phyloP scores from a whole-genome alignment of 805 yeast species.

The Groenewaldozyma tartarivorans region DNA sequence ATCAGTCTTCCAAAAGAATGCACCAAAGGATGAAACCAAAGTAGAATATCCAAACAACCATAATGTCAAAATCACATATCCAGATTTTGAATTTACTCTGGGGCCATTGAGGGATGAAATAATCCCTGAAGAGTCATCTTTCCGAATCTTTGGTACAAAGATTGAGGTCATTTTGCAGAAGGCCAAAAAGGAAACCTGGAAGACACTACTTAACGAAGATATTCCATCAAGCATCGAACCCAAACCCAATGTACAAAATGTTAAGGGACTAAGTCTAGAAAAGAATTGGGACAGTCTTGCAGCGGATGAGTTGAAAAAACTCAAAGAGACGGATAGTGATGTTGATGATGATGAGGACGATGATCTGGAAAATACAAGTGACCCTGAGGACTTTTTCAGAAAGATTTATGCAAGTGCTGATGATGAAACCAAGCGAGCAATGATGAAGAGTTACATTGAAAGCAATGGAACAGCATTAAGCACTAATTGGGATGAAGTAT shows the following conservation, averaged over 20 bases:
- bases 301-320: slow-evolving; percentile 9
- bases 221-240: neutral
- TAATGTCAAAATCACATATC: slow-evolving; percentile 13
- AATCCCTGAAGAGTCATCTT: slow-evolving; percentile 35
- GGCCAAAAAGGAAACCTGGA: slow-evolving; percentile 14
- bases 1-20: slow-evolving; percentile 60
- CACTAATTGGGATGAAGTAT: slow-evolving; percentile 89
- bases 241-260: neutral
- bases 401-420: slow-evolving; percentile 69
- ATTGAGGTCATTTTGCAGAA: slow-evolving; percentile 60
- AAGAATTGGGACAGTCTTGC: slow-evolving; percentile 60
- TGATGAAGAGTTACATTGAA: slow-evolving; percentile 94
- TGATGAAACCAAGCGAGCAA: slow-evolving; percentile 81
- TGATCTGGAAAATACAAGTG: slow-evolving; percentile 31
- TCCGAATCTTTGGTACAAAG: slow-evolving; percentile 57
- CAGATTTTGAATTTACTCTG: slow-evolving; percentile 41
- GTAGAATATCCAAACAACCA: slow-evolving; percentile 29
- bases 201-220: neutral
- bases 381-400: slow-evolving; percentile 55
- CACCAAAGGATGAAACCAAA: slow-evolving; percentile 40
- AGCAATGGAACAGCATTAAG: slow-evolving; percentile 90
- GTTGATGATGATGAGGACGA: slow-evolving; percentile 35
- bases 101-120: slow-evolving; percentile 47
- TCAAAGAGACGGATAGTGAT: slow-evolving; percentile 2
- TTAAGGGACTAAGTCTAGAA: neutral